Evolutionary conservation across 352 stramenopile genomes (phyloP), one percentile per base, ranked within the genome.

Genomic region (Globisporangium middletonii): DNA sequence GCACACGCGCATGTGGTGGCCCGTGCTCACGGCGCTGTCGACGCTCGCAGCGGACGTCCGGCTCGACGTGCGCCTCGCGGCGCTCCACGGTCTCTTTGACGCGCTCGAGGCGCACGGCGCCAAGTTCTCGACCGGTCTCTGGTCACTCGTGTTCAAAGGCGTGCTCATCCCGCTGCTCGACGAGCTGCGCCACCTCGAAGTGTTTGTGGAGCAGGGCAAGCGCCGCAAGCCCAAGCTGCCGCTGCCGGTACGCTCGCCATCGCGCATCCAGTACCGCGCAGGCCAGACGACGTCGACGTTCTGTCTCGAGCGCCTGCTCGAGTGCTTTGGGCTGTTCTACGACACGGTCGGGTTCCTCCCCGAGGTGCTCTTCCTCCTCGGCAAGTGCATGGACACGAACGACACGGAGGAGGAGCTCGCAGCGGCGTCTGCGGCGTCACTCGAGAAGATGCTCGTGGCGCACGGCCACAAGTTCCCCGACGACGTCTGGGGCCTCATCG

Each of bases 21-120:
- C 97, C 0, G 88, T 99, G 47, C 71, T 99, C 49, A 95, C 98
- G 6, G 97, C 96, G 27, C 71, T 99, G n/a, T 97, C 92, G 0
- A 93, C 89, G 33, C 77, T 97, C 15, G 89, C 98, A 56, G 87
- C 85, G 1, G 95, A 99, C 59, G 69, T 74, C 12, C 90, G 96
- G 28, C 65, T 95, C 15, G 76, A 95, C n/a, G 79, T 99, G 41
- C 85, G 89, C 16, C 63, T 89, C 3, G 68, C 73, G 18, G 86
- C 86, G 6, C 58, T 97, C 3, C 60, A 89, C 28, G 76, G 73
- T 1, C 74, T 97, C 1, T 96, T 89, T 51, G 71, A 80, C 45
- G 72, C 82, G 18, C 71, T 97, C 12, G 68, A 89, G 46, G 69
- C 64, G 8, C 77, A 92, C 47, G 79, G 83, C 30, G 57, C 53